Percentiles rank a stretch among this genome's conserved stretches.
Conservation (phyloP, 768 basidiomycete genomes). For the Phlegmacium glaucopus region DNA sequence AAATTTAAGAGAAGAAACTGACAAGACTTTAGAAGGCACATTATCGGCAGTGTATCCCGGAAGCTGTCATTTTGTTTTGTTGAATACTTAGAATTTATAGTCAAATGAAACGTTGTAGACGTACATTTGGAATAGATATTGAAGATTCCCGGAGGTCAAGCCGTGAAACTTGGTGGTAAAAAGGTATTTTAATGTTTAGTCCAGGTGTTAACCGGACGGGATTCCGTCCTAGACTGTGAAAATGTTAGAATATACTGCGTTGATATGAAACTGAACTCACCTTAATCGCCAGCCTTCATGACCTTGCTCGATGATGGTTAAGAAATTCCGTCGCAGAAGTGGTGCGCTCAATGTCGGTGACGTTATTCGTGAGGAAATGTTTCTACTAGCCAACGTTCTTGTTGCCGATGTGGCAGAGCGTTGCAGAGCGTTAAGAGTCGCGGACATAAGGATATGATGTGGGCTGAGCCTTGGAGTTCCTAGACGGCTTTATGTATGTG, state of each 20-base stretch:
- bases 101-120: background rate
- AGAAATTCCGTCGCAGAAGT: constrained; percentile 24
- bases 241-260: background rate
- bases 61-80: constrained; percentile 16
- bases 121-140: constrained; percentile 41
- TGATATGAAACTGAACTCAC: too few species aligned
- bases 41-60: constrained; percentile 34
- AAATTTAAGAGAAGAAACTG: background rate
- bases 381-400: too few species aligned
- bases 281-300: constrained; percentile 50
- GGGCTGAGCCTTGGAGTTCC: too few species aligned
- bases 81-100: background rate
- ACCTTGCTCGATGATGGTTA: constrained; percentile 52
- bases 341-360: background rate
- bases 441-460: too few species aligned
- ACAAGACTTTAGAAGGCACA: constrained; percentile 10
- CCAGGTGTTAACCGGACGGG: constrained; percentile 45
- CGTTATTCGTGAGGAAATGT: too few species aligned
- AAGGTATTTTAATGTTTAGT: constrained; percentile 41
- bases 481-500: too few species aligned
- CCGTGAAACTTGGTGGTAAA: constrained; percentile 41
- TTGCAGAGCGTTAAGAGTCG: too few species aligned
- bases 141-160: constrained; percentile 47
- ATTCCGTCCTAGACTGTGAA: constrained; percentile 37
- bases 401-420: too few species aligned